Conservation (phyloP, 2,329 filamentous ascomycete genomes). For the Alternaria gansuensis region DNA sequence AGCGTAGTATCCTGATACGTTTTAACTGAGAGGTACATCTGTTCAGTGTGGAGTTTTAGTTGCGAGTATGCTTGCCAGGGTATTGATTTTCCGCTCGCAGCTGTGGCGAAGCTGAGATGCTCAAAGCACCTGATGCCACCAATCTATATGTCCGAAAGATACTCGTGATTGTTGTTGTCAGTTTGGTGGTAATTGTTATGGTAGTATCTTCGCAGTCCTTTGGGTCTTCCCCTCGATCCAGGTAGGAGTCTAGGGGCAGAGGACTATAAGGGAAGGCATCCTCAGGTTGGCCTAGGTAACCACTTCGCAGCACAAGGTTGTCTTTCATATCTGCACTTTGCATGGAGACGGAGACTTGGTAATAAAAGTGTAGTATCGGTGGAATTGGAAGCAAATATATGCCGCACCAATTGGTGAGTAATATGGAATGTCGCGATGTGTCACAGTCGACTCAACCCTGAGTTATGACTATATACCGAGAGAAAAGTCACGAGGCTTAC, state of each 20-base stretch:
- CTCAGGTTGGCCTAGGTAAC: neutral
- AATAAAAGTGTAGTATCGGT: neutral
- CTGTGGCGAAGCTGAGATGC: neutral
- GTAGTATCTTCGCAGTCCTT: neutral
- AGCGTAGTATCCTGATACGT: no score
- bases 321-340: neutral
- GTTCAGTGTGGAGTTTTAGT: neutral
- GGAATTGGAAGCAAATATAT: conserved; percentile 1
- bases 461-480: conserved; percentile 5
- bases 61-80: neutral
- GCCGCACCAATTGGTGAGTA: neutral
- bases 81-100: neutral
- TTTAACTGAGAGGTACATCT: no score
- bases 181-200: neutral
- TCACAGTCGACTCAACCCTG: conserved; percentile 9
- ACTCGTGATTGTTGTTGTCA: conserved; percentile 1
- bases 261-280: neutral
- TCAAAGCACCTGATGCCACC: neutral
- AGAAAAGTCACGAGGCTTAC: conserved; percentile 25
- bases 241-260: neutral
- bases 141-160: neutral
- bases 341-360: neutral
- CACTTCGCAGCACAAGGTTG: neutral
- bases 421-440: neutral
- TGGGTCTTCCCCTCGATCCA: neutral